A percentile compares a stretch with the other conserved stretches of the same genome.
Conservation (phyloP, 2,329 filamentous ascomycete genomes). For the Colletotrichum sp. region DNA sequence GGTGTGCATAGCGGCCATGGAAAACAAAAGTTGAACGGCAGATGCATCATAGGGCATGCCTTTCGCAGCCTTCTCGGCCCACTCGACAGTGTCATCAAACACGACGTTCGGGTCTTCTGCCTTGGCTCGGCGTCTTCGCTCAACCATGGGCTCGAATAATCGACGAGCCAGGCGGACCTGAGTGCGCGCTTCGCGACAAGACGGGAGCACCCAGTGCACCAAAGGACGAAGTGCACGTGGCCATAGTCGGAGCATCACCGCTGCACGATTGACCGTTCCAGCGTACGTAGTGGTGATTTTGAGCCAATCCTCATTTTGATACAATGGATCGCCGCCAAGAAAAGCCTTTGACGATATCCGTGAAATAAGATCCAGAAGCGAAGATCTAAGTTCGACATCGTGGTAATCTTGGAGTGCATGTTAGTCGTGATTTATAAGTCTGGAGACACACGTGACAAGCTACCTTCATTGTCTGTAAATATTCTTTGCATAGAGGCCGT, state of each 20-base stretch:
- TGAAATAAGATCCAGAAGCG: conserved; percentile 40
- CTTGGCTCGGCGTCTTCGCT: conserved; percentile 28
- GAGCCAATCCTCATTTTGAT: conserved; percentile 52
- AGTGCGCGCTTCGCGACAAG: conserved; percentile 37
- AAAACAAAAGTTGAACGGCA: conserved; percentile 78
- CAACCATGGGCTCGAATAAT: conserved; percentile 37
- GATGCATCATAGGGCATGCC: conserved; percentile 69
- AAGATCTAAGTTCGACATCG: neutral
- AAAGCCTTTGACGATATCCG: conserved; percentile 55
- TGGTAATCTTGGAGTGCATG: conserved; percentile 23
- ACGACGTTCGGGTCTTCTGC: neutral
- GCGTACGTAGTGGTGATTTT: conserved; percentile 48
- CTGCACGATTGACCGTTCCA: conserved; percentile 37
- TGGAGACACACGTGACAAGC: neutral
- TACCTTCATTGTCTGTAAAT: neutral
- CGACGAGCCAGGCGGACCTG: conserved; percentile 40
- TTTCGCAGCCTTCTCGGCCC: conserved; percentile 42
- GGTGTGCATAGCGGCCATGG: conserved; percentile 59
- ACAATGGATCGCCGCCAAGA: conserved; percentile 44
- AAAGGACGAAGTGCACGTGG: conserved; percentile 43
- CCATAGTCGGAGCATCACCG: conserved; percentile 41
- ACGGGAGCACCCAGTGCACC: conserved; percentile 48
- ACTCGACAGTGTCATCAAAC: conserved; percentile 45
- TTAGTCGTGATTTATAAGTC: neutral
- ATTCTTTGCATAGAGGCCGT: neutral